Percentiles rank a stretch among this genome's conserved stretches.
Conservation (phyloP, 2,329 filamentous ascomycete genomes). For the Aspergillus unguis region DNA sequence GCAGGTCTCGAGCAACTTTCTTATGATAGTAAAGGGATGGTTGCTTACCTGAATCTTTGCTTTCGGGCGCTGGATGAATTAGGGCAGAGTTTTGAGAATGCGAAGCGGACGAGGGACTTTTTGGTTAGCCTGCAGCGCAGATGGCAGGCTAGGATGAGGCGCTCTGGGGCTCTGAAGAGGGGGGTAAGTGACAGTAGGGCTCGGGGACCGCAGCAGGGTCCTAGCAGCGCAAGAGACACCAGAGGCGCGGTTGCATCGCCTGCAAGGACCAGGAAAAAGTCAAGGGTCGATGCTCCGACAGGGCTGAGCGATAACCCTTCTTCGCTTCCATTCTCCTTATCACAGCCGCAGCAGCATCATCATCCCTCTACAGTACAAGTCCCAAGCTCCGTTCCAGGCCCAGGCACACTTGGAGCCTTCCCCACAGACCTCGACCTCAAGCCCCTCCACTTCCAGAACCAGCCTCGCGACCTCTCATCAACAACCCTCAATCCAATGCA, state of each 20-base stretch:
- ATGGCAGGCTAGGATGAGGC: conserved; percentile 32
- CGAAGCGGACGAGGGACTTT: conserved; percentile 40
- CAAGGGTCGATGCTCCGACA: too few species aligned
- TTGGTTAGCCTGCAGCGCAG: conserved; percentile 38
- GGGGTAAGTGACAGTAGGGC: conserved; percentile 1
- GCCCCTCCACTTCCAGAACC: neutral
- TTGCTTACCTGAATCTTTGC: conserved; percentile 39
- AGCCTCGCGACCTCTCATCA: neutral
- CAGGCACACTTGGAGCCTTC: neutral
- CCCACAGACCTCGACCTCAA: neutral
- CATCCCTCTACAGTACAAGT: neutral
- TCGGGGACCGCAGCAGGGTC: too few species aligned
- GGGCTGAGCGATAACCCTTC: too few species aligned
- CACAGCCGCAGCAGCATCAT: neutral
- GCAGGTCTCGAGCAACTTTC: conserved; percentile 17
- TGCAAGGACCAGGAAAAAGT: too few species aligned
- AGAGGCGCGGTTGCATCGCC: neutral
- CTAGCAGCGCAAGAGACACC: neutral
- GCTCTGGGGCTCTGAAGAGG: conserved; percentile 11
- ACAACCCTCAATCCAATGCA: conserved; percentile 15
- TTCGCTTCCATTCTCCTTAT: too few species aligned
- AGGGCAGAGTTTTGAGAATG: conserved; percentile 40
- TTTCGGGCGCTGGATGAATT: conserved; percentile 44
- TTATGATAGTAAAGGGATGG: conserved; percentile 31
- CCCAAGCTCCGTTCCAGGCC: neutral